phyloP scores from a whole-genome alignment of 2,329 filamentous ascomycete species.

The Lojkania enalia region DNA sequence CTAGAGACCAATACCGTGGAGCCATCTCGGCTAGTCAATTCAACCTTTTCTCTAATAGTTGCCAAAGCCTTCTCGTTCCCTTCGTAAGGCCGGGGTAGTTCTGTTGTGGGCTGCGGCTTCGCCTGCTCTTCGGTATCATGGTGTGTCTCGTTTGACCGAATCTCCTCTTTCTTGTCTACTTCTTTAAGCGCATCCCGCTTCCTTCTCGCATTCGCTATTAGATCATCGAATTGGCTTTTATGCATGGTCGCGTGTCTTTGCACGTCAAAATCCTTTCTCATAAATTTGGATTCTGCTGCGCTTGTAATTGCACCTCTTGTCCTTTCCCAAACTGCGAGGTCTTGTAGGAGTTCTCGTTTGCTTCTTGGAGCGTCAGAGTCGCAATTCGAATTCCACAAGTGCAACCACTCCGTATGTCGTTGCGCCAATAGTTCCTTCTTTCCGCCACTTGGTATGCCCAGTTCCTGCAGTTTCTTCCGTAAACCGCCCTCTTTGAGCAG shows the following conservation, averaged over 20 bases:
- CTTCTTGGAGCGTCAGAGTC: slow-evolving; percentile 70
- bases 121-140: slow-evolving; percentile 4
- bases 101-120: slow-evolving; percentile 7
- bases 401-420: slow-evolving; percentile 91
- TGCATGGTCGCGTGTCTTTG: slow-evolving; percentile 74
- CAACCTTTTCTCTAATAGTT: slow-evolving; percentile 27
- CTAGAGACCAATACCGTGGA: slow-evolving; percentile 14
- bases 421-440: slow-evolving; percentile 70
- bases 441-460: slow-evolving; percentile 75
- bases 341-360: slow-evolving; percentile 72
- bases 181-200: slow-evolving; percentile 49
- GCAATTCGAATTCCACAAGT: slow-evolving; percentile 95
- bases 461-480: slow-evolving; percentile 77
- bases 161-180: slow-evolving; percentile 14
- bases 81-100: slow-evolving; percentile 20
- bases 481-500: slow-evolving; percentile 79
- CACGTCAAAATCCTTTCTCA: slow-evolving; percentile 87
- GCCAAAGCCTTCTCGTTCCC: slow-evolving; percentile 29
- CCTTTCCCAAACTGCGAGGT: slow-evolving; percentile 84
- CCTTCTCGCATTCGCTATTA: slow-evolving; percentile 76
- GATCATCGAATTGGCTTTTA: slow-evolving; percentile 71
- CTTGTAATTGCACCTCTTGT: slow-evolving; percentile 67
- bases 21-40: slow-evolving; percentile 17
- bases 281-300: slow-evolving; percentile 56
- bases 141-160: background rate